Percentiles rank a stretch among this genome's conserved stretches.
These are phyloP conservation scores for Lithohypha guttulata DNA, from an alignment of 2,329 filamentous ascomycete species.

Conservation along the genomic window DNA sequence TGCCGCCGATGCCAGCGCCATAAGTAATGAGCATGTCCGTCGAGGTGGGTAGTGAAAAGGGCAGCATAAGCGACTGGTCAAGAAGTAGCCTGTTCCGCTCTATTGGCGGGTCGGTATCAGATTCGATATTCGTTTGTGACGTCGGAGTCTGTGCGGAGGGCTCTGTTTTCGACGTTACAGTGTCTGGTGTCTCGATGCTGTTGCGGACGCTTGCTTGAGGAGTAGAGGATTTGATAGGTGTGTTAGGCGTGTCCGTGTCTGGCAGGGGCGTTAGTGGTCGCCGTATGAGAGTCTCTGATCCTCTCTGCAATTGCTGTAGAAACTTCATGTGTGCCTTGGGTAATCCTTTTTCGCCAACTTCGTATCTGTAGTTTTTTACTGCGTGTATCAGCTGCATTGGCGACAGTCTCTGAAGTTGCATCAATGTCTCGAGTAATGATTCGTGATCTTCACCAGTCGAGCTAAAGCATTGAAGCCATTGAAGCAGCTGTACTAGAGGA, in stretches of 20 bases:
- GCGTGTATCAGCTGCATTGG: constrained; percentile 85
- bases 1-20: constrained; percentile 83
- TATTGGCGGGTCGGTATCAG: constrained; percentile 17
- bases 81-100: constrained; percentile 48
- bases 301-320: constrained; percentile 66
- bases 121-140: constrained; percentile 1
- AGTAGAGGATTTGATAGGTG: constrained; percentile 11
- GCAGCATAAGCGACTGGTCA: constrained; percentile 83
- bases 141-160: constrained; percentile 11
- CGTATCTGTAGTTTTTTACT: constrained; percentile 83
- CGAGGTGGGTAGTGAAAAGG: constrained; percentile 87
- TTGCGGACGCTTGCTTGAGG: constrained; percentile 11
- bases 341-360: constrained; percentile 88
- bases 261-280: constrained; percentile 40
- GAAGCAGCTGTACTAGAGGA: constrained; percentile 82
- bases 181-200: constrained; percentile 2
- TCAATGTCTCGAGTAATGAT: constrained; percentile 73
- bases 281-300: constrained; percentile 42
- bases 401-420: constrained; percentile 75
- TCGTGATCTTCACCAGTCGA: constrained; percentile 84
- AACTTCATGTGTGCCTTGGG: constrained; percentile 84
- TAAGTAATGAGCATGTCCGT: constrained; percentile 97
- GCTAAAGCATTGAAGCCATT: constrained; percentile 97
- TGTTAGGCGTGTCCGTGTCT: constrained; percentile 14
- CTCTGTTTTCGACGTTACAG: constrained; percentile 6